phyloP scores from a whole-genome alignment of 2,329 filamentous ascomycete genomes.

The Neocucurbitaria cava region DNA sequence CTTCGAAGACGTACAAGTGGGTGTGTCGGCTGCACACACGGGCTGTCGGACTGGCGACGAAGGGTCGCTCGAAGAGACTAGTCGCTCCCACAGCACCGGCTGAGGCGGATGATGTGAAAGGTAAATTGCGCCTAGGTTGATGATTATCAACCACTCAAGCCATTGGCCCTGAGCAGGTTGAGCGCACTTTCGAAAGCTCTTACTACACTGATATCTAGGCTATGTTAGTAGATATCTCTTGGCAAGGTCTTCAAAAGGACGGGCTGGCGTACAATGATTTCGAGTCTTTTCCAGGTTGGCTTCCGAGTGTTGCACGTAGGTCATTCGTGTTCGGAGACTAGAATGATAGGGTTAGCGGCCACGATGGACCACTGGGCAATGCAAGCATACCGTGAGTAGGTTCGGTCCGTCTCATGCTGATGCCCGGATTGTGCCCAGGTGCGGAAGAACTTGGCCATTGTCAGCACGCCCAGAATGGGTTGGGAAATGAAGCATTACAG shows the following conservation, averaged over 20 bases:
- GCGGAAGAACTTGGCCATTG: constrained; percentile 72
- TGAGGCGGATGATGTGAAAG: constrained; percentile 20
- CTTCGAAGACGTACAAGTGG: constrained; percentile 4
- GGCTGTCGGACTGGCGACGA: not conserved
- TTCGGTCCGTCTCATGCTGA: constrained; percentile 76
- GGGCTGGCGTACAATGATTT: constrained; percentile 71
- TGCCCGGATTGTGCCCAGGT: constrained; percentile 79
- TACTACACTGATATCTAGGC: constrained; percentile 54
- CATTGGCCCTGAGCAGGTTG: constrained; percentile 46
- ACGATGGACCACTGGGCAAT: not conserved
- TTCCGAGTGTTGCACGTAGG: constrained; percentile 78
- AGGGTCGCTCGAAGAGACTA: not conserved
- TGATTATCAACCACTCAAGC: constrained; percentile 35
- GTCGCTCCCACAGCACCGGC: not conserved
- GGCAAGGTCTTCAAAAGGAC: too few species aligned
- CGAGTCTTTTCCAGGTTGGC: constrained; percentile 74
- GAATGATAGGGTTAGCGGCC: not conserved
- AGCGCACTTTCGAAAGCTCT: constrained; percentile 59
- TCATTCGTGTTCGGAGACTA: constrained; percentile 79
- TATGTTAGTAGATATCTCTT: not conserved
- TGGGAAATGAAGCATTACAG: constrained; percentile 29
- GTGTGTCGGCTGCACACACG: not conserved
- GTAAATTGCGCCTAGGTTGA: constrained; percentile 31
- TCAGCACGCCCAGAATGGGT: constrained; percentile 9
- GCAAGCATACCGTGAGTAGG: constrained; percentile 70